Evolutionary conservation across 805 yeast species (phyloP).

Genomic region (Yarrowia keelungensis): DNA sequence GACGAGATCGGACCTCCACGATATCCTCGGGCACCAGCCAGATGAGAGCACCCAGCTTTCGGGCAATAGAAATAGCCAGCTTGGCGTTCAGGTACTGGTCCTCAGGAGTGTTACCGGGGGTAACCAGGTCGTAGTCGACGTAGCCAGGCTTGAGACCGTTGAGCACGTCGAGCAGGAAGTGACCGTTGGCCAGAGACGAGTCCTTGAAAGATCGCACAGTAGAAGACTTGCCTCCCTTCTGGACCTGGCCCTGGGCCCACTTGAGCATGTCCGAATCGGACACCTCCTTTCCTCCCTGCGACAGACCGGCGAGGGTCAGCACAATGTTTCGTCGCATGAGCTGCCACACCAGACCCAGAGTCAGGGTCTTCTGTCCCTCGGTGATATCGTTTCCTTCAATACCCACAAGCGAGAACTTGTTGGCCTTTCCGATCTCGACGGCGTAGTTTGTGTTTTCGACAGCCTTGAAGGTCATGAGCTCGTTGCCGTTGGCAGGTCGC

Average conservation of each 20-base stretch:
- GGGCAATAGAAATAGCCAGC: constrained; percentile 96
- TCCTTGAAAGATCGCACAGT: constrained; percentile 87
- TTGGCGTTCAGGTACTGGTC: constrained; percentile 93
- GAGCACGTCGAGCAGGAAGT: constrained; percentile 85
- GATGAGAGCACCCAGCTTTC: constrained; percentile 96
- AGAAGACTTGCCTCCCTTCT: constrained; percentile 80
- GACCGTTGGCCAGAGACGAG: constrained; percentile 73
- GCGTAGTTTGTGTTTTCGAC: constrained; percentile 97
- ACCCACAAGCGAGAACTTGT: constrained; percentile 92
- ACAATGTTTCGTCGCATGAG: constrained; percentile 95
- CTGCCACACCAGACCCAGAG: constrained; percentile 97
- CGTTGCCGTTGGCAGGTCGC: constrained; percentile 75
- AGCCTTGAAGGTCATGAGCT: constrained; percentile 89
- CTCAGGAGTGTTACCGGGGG: constrained; percentile 78
- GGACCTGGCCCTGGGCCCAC: constrained; percentile 91
- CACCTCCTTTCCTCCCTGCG: constrained; percentile 75
- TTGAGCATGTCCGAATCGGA: constrained; percentile 84
- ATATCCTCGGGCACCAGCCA: constrained; percentile 99
- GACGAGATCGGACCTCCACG: constrained; percentile 91
- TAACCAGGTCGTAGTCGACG: constrained; percentile 92
- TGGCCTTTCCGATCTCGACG: constrained; percentile 94
- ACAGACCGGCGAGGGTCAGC: constrained; percentile 75
- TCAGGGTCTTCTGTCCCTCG: constrained; percentile 88
- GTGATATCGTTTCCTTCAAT: constrained; percentile 97
- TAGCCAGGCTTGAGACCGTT: constrained; percentile 97